Evolutionary conservation across 352 stramenopile genomes (phyloP).

Genomic region (Phytophthora sojae): DNA sequence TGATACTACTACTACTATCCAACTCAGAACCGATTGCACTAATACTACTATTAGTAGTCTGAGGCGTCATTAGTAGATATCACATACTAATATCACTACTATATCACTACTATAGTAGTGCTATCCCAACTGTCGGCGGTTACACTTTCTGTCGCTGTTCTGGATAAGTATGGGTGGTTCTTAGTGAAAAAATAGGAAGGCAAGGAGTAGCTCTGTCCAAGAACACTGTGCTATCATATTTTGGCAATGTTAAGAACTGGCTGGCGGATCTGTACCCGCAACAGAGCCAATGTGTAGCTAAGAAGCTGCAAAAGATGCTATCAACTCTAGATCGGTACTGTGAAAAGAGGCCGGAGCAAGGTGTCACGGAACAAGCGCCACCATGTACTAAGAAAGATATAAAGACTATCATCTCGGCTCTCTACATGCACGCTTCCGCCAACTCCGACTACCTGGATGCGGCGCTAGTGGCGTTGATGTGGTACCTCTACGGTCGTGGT

Average conservation of each 20-base stretch:
- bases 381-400: no score
- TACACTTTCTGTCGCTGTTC: neutral
- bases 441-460: neutral
- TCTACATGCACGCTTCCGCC: neutral
- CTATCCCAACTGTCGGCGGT: no score
- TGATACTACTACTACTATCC: no score
- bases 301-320: neutral
- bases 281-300: neutral
- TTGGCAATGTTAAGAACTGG: neutral
- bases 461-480: neutral
- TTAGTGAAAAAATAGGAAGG: neutral
- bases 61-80: no score
- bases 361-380: no score
- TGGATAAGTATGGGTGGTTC: neutral
- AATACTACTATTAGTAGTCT: no score
- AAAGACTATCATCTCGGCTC: neutral
- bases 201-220: neutral
- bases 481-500: neutral
- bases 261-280: neutral
- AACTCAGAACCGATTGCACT: no score
- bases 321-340: no score
- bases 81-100: no score
- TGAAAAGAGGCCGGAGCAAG: no score
- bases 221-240: neutral
- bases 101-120: no score